Base-by-base conservation (phyloP, 495 filamentous ascomycete genomes). In the Achaetomiella virescens region DNA sequence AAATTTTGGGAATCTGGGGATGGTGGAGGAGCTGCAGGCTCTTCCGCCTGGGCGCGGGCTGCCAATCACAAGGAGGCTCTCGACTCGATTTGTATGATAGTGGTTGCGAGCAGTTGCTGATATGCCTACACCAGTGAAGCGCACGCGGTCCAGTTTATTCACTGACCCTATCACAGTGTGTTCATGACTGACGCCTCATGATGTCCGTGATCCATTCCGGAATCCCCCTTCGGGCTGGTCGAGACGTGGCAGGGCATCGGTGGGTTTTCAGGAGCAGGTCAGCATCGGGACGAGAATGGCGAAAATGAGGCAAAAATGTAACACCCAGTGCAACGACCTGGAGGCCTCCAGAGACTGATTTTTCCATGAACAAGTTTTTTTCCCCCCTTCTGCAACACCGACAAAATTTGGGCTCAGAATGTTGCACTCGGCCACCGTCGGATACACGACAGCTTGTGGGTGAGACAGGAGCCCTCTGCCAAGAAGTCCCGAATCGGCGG, bases 401-500 rank as follows among this genome's bases (percentile, higher is more conserved):
- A 25, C 42, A 33, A 14, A 10, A 40, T 31, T 11, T 12, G 17
- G 21, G 17, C 24, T 36, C 1, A 21, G 18, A 38, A 18, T 10
- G 48, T 42, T 33, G 35, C 33, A 35, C 17, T 58, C 56, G 56
- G 56, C 44, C 56, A 58, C 20, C 50, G 27, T 58, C 56, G 56
- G 56, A 18, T 44, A 33, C 48, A 45, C 1, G 25, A 44, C 15
- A 27, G 15, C 22, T 29, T n/a, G n/a, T 31, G 27, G 5, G 9
- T 5, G 5, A 31, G 27, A 31, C 5, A 9, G 27, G 9, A 45
- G 9, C 29, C 43, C 27, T 43, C 40, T 27, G 54, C 54, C 54
- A 54, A 58, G 59, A 61, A 47, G 45, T 46, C 45, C 61, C 61
- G 61, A 60, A 36, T 63, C 61, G 61, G 61, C 61, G 61, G 61